Conservation (phyloP, 2,329 filamentous ascomycete species). For the Dactylonectria estremocensis region DNA sequence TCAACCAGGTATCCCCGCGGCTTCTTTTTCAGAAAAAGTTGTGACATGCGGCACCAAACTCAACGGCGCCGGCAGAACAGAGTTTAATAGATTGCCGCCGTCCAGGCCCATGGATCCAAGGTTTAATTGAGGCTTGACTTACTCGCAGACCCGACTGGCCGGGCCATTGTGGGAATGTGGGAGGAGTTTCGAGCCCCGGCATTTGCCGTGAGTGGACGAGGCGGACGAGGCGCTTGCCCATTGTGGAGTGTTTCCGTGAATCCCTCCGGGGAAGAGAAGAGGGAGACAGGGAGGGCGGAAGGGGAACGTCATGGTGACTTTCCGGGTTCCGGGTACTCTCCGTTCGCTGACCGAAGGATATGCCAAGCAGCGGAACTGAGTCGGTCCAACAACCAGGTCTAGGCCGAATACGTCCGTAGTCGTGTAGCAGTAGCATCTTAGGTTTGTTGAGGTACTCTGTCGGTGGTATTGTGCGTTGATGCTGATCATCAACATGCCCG, state of each 20-base stretch:
- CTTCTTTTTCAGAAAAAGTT: neutral
- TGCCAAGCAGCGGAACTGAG: neutral
- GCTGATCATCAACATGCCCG: too few relatives aligned
- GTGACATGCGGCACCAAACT: slow-evolving; percentile 24
- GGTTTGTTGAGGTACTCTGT: too few relatives aligned
- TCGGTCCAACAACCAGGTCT: neutral
- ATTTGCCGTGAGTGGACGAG: neutral
- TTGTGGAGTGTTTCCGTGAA: neutral
- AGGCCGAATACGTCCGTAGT: too few relatives aligned
- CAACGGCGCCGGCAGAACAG: slow-evolving; percentile 16
- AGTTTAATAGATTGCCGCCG: slow-evolving; percentile 13
- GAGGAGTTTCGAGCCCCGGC: neutral
- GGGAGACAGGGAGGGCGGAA: neutral
- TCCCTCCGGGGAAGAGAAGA: too few relatives aligned
- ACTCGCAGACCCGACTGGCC: slow-evolving; percentile 12
- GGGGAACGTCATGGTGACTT: neutral
- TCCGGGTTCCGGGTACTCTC: neutral
- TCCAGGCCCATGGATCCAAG: slow-evolving; percentile 14
- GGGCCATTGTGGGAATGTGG: slow-evolving; percentile 7
- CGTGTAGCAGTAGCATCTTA: too few relatives aligned
- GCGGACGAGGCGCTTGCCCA: neutral
- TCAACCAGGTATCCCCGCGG: neutral
- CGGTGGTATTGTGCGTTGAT: too few relatives aligned
- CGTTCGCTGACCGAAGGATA: neutral
- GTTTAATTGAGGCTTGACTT: slow-evolving; percentile 16